Evolutionary conservation across 2,329 filamentous ascomycete genomes (phyloP), one percentile per base, ranked within the genome.

Genomic region (Paramyrothecium roridum): DNA sequence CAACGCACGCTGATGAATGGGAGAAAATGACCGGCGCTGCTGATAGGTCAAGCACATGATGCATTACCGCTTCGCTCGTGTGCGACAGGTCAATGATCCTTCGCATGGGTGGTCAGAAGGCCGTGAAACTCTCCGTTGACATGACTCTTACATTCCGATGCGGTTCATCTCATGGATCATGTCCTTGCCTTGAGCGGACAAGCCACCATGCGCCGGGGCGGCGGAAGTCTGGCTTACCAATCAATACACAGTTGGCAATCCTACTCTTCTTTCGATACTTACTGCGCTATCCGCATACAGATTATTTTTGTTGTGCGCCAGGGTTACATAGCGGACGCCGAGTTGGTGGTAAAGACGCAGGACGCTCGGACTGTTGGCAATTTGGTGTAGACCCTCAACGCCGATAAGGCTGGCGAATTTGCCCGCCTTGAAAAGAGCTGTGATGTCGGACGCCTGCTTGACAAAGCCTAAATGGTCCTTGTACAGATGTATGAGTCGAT

Each of bases 341-440:
- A 93, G 77, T 2, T 79, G 76, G 69, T 93, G 79, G 72, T 86
- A 93, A 21, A 83, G 78, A 3, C 91, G 84, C 12, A 96, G 76
- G 48, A 84, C 90, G 40, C 87, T 81, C 34, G 87, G 76, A 1
- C 86, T 89, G 73, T 95, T 95, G 54, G 90, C 91, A 62, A 96
- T 93, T 65, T 96, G 91, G 67, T 96, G 91, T 7, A 96, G 80
- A 7, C 91, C 91, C 74, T 95, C 90, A 53, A 93, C 84, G 3
- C 85, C 89, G 7, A 92, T 74, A 1, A 89, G 87, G 1, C 88
- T 90, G 65, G 92, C 87, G 52, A 93, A 76, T 61, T 80, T 80
- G 59, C 79, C 78, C 16, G 76, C 61, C 52, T 72, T 73, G 69
- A 88, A 88, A 37, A 83, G 81, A 2, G 76, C 67, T 50, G 84